Evolutionary conservation across 805 yeast genomes (phyloP).

Genomic region (Ogataea dorogensis): DNA sequence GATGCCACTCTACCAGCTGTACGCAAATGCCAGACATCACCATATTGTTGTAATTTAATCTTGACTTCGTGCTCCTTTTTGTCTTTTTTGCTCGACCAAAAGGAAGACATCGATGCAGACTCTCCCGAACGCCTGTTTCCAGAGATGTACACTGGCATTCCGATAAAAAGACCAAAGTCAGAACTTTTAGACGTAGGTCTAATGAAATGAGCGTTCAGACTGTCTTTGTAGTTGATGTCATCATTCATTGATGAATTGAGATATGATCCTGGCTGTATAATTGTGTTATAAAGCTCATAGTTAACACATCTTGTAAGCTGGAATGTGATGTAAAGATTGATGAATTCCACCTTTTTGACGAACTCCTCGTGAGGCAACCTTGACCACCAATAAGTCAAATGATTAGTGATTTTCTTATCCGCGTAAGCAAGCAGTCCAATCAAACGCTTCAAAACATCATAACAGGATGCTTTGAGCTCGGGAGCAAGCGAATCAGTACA

Average conservation of each 20-base stretch:
- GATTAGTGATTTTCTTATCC: conserved; percentile 38
- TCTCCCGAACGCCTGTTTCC: conserved; percentile 16
- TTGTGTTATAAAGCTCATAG: conserved; percentile 28
- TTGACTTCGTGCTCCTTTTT: conserved; percentile 31
- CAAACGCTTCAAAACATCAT: conserved; percentile 65
- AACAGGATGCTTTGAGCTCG: conserved; percentile 56
- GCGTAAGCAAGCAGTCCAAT: conserved; percentile 65
- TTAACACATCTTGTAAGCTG: conserved; percentile 58
- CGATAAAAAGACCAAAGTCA: conserved; percentile 27
- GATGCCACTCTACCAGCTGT: conserved; percentile 63
- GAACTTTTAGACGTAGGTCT: conserved; percentile 27
- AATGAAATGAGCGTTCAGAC: conserved; percentile 24
- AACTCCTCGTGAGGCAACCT: conserved; percentile 44
- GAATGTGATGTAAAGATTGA: conserved; percentile 77
- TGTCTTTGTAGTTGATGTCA: conserved; percentile 32
- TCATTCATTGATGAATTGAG: conserved; percentile 22
- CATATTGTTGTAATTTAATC: conserved; percentile 58
- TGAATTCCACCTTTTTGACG: conserved; percentile 54
- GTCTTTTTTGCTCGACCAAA: conserved; percentile 18
- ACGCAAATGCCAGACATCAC: conserved; percentile 77
- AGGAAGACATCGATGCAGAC: conserved; percentile 8
- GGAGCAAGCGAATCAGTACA: conserved; percentile 32
- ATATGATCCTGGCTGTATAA: conserved; percentile 22
- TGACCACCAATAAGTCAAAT: conserved; percentile 54
- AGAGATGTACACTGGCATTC: conserved; percentile 26